Evolutionary conservation across 2,329 filamentous ascomycete species (phyloP), one percentile per base, ranked within the genome.

Genomic region (Stachybotrys elegans): DNA sequence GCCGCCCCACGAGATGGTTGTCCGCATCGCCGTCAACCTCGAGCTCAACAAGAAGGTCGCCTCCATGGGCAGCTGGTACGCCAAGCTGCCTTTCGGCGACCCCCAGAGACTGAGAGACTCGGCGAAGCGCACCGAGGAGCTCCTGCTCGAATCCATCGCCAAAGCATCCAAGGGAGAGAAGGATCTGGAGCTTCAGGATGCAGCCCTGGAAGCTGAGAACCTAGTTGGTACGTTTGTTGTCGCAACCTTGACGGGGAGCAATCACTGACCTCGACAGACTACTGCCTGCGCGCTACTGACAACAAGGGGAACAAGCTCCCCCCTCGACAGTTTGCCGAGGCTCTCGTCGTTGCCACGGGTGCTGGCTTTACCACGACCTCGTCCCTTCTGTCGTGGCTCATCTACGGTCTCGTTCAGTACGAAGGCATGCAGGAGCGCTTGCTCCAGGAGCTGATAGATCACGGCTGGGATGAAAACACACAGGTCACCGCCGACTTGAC

Each of bases 281-380:
- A 79, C 44, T 61, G 71, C 6, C 57, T 72, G 3, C 73, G 76
- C 12, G 78, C 76, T 3, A 70, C 64, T 6, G 78, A 81, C 47
- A 69, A 57, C 50, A 72, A 76, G 36, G 78, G 78, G 27, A 67
- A 78, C 42, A 75, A 77, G 47, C 59, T 82, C 1, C 74, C 78
- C 0, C 58, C 64, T 0, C 37, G 51, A 9, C 51, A 55, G 2
- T 51, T 65, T 20, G 52, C 54, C 34, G 47, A 50, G 0, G 52
- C 59, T 0, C 60, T 80, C 0, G 61, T 79, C 3, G 75, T 81
- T 4, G 69, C 70, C 6, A 76, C 71, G 1, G 78, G 67, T 4
- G 79, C 79, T 3, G 79, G 79, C 17, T 83, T 83, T 62, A 79
- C 75, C 2, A 83, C 79, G 1, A 83, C 75, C 1, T 74, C 71